phyloP scores from a whole-genome alignment of 768 basidiomycete species.

The Psilocybe tampanensis region DNA sequence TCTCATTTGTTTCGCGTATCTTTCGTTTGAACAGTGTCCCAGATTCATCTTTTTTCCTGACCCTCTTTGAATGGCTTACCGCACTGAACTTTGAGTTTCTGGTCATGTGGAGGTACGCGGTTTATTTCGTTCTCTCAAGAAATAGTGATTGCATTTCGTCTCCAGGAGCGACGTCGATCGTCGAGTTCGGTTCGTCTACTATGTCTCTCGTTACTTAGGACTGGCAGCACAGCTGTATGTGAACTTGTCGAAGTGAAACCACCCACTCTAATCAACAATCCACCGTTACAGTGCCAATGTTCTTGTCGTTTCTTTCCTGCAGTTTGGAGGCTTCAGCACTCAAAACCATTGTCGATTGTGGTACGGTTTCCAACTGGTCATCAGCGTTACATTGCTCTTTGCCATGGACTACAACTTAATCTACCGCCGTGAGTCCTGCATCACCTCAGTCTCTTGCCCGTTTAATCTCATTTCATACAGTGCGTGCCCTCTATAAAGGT shows the following conservation, averaged over 20 bases:
- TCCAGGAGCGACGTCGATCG: slow-evolving; percentile 4
- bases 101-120: slow-evolving; percentile 12
- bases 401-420: slow-evolving; percentile 13
- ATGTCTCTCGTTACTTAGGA: slow-evolving; percentile 11
- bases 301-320: slow-evolving; percentile 11
- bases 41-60: slow-evolving; percentile 12
- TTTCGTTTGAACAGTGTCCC: not conserved
- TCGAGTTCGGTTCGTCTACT: slow-evolving; percentile 5
- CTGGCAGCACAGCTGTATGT: slow-evolving; percentile 11
- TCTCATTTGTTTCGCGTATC: not conserved
- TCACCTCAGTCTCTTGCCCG: not conserved
- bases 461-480: not conserved
- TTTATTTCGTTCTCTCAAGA: not conserved
- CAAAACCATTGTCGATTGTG: slow-evolving; percentile 11
- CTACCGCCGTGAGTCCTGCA: slow-evolving; percentile 8
- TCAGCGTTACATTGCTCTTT: slow-evolving; percentile 6
- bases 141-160: not conserved
- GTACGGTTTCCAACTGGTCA: slow-evolving; percentile 12
- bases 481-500: slow-evolving; percentile 9
- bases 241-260: not conserved
- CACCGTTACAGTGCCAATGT: slow-evolving; percentile 4
- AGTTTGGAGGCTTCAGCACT: slow-evolving; percentile 7
- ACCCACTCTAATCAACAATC: not conserved
- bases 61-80: slow-evolving; percentile 12
- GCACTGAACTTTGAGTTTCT: slow-evolving; percentile 9